phyloP scores from a whole-genome alignment of 2,329 filamentous ascomycete species.

The Emergomyces orientalis region DNA sequence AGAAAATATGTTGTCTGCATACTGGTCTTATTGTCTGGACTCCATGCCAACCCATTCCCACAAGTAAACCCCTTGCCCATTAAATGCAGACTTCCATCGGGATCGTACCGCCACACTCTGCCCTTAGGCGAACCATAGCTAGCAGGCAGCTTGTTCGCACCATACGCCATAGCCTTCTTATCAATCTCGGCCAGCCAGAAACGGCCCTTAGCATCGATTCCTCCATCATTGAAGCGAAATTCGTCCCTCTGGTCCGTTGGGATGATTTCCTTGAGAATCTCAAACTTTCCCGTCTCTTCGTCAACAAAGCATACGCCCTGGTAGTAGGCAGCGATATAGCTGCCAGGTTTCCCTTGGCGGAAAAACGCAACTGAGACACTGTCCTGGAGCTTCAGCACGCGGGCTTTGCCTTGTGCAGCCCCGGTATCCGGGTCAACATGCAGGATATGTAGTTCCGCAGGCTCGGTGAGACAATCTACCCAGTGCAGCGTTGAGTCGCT shows the following conservation, averaged over 20 bases:
- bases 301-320: constrained; percentile 32
- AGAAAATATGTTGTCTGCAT: constrained; percentile 13
- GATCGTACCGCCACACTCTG: constrained; percentile 34
- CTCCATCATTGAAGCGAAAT: constrained; percentile 68
- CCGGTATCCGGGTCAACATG: constrained; percentile 26
- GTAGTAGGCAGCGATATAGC: constrained; percentile 35
- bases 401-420: constrained; percentile 20
- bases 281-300: constrained; percentile 28
- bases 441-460: constrained; percentile 28
- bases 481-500: constrained; percentile 27
- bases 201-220: constrained; percentile 66
- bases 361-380: constrained; percentile 31
- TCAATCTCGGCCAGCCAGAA: constrained; percentile 54
- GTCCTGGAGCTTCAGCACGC: constrained; percentile 25
- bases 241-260: constrained; percentile 22
- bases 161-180: constrained; percentile 52
- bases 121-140: constrained; percentile 23
- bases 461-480: constrained; percentile 26
- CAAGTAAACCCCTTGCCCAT: constrained; percentile 57
- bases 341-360: constrained; percentile 25
- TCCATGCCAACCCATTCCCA: constrained; percentile 80
- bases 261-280: constrained; percentile 32
- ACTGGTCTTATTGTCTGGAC: constrained; percentile 55
- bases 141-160: constrained; percentile 23
- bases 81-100: constrained; percentile 49